A percentile compares a stretch with the other conserved stretches of the same genome.
These are phyloP conservation scores for Cladosporium phlei DNA, from an alignment of 2,329 filamentous ascomycete species.

Conservation along the genomic window DNA sequence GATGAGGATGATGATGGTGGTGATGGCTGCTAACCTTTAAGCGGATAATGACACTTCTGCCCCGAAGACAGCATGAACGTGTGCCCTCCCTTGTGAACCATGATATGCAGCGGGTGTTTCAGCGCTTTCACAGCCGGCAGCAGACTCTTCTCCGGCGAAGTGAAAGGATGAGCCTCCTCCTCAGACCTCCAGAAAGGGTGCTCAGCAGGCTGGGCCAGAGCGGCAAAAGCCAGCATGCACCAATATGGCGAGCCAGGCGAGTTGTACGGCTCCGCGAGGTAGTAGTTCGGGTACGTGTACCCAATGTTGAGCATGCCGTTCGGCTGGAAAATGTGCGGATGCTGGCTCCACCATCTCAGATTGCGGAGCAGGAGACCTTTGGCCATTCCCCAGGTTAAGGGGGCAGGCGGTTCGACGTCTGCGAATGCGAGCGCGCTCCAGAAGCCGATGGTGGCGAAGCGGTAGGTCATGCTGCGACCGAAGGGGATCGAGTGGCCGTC, in stretches of 20 bases:
- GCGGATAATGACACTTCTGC: conserved; percentile 76
- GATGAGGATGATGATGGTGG: not conserved
- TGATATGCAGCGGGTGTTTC: conserved; percentile 67
- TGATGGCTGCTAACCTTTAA: conserved; percentile 47
- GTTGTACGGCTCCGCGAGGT: conserved; percentile 80
- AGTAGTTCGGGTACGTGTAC: conserved; percentile 76
- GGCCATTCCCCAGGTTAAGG: conserved; percentile 72
- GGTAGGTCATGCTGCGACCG: conserved; percentile 71
- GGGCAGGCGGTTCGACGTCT: conserved; percentile 65
- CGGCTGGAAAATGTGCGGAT: conserved; percentile 67
- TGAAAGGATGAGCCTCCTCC: conserved; percentile 52
- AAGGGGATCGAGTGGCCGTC: conserved; percentile 70
- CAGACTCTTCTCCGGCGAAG: conserved; percentile 43
- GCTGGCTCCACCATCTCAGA: conserved; percentile 73
- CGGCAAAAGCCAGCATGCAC: conserved; percentile 74
- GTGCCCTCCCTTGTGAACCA: conserved; percentile 63
- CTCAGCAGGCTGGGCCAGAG: conserved; percentile 61
- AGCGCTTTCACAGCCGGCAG: conserved; percentile 59
- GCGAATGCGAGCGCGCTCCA: conserved; percentile 75
- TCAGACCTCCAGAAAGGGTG: conserved; percentile 71
- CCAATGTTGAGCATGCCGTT: conserved; percentile 72
- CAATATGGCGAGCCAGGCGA: conserved; percentile 69
- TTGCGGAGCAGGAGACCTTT: conserved; percentile 71
- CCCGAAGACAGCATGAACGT: conserved; percentile 71
- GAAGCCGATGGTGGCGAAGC: conserved; percentile 82